phyloP scores from a whole-genome alignment of 1,284 basidiomycete genomes.

The Neonothopanus nambi region DNA sequence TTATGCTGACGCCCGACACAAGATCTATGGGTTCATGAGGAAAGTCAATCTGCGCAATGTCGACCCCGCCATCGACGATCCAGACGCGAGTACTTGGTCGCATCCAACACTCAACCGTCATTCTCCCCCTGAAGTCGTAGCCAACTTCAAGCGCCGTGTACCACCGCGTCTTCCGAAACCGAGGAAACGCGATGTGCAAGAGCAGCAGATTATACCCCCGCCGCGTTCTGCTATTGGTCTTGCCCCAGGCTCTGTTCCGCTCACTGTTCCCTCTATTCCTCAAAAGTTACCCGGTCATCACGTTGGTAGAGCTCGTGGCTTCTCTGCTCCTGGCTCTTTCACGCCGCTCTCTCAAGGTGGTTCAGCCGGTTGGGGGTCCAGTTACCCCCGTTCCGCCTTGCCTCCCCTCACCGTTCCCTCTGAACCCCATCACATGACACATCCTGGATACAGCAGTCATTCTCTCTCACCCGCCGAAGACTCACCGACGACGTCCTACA shows the following conservation, averaged over 20 bases:
- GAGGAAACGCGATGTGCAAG: conserved; percentile 70
- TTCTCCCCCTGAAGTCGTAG: conserved; percentile 82
- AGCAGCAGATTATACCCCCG: conserved; percentile 56
- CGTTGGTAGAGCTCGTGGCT: conserved; percentile 67
- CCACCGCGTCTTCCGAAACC: conserved; percentile 87
- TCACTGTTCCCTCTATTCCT: conserved; percentile 49
- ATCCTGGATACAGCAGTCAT: conserved; percentile 57
- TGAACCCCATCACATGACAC: conserved; percentile 58
- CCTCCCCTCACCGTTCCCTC: conserved; percentile 82
- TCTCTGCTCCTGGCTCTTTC: conserved; percentile 78
- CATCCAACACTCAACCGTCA: conserved; percentile 86
- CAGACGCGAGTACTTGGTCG: conserved; percentile 92
- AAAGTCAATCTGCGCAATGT: conserved; percentile 91
- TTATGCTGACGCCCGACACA: conserved; percentile 21
- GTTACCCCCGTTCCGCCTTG: conserved; percentile 64
- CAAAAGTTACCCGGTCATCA: conserved; percentile 26
- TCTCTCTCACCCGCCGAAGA: conserved; percentile 73
- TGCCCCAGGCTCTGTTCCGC: conserved; percentile 49
- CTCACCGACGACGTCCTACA: conserved; percentile 55
- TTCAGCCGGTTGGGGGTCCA: conserved; percentile 54
- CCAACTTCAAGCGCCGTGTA: conserved; percentile 89
- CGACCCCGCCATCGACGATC: conserved; percentile 88
- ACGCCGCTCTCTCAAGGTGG: conserved; percentile 60
- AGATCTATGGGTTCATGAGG: conserved; percentile 97
- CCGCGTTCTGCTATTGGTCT: conserved; percentile 70